Evolutionary conservation across 305 asterid species (phyloP), one percentile per base, ranked within the genome.

Genomic region (Fraxinus velutina): DNA sequence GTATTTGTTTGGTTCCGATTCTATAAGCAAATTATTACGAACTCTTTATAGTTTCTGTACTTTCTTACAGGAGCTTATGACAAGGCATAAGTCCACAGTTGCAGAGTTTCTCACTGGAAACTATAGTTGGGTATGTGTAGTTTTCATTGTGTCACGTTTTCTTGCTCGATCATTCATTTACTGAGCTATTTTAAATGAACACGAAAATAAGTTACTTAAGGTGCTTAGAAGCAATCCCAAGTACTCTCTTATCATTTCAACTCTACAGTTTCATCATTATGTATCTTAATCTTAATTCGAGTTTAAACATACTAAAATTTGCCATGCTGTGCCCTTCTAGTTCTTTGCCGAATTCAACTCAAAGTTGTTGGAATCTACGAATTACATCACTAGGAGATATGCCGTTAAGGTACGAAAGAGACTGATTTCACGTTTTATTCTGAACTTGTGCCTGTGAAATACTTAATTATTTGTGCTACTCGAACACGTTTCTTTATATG

Each of bases 71-170:
- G 99, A 93, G 90, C 97, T 96, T 75, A 72, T 96, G 96, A 93
- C 97, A 73, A 89, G 98, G 88, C 98, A 94, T 70, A 96, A 96
- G 85, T 94, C 98, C 82, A 92, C 97, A n/a, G 88, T 93, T 64
- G 89, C 97, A 42, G 94, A 90, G 33, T 94, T 88, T 83, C 97
- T 93, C 9, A 74, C 88, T 47, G 89, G 86, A 82, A 92, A 96
- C 80, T 86, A 88, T 84, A 68, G 13, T 29, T 93, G 97, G 99
- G 99, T 96, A 88, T 73, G 92, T 76, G 73, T 75, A 75, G 77
- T 66, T 79, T 57, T 80, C 70, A n/a, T 52, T 29, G n/a, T 55
- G 44, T 7, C 6, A 29, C 12, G 27, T 57, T 76, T 82, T 72
- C 0, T 30, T 66, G 47, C 19, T 36, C 1, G 17, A 55, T 8